Evolutionary conservation across 495 filamentous ascomycete species (phyloP).

Genomic region (Geopyxis carbonaria): DNA sequence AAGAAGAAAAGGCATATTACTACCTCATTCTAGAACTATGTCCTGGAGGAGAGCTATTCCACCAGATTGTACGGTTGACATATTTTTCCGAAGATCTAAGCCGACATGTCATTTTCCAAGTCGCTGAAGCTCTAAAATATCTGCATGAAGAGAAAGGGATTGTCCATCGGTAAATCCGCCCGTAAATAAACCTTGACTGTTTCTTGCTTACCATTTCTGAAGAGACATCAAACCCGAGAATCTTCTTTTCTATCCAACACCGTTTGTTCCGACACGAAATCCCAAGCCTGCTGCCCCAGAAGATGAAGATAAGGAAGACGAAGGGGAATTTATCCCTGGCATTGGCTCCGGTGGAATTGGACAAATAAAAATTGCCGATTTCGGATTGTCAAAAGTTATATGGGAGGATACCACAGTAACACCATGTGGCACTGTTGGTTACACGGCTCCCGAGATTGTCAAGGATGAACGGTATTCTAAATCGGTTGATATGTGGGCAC

Average conservation of each 20-base stretch:
- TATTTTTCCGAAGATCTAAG: constrained; percentile 96
- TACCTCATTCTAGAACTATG: constrained; percentile 94
- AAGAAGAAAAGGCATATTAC: constrained; percentile 86
- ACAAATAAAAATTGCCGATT: constrained; percentile 91
- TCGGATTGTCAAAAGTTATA: constrained; percentile 90
- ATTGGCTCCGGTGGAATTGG: constrained; percentile 86
- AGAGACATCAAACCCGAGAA: constrained; percentile 99
- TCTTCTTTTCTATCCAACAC: constrained; percentile 73
- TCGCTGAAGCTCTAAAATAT: constrained; percentile 84
- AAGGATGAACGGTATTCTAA: constrained; percentile 98
- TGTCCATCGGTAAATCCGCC: constrained; percentile 71
- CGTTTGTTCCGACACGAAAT: constrained; percentile 60
- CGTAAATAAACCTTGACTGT: constrained; percentile 14
- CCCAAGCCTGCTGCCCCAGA: constrained; percentile 64
- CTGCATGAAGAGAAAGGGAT: constrained; percentile 88
- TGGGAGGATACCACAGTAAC: constrained; percentile 99
- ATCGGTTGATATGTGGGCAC: constrained; percentile 97
- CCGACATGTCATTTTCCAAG: constrained; percentile 83
- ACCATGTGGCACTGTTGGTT: constrained; percentile 92
- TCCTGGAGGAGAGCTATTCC: constrained; percentile 89
- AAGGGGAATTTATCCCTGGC: constrained; percentile 79
- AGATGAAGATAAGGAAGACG: constrained; percentile 94
- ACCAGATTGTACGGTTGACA: constrained; percentile 93
- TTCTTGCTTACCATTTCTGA: constrained; percentile 8
- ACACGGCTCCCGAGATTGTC: constrained; percentile 97